Evolutionary conservation across 495 filamentous ascomycete species (phyloP), one percentile per base, ranked within the genome.

Genomic region (Hypomontagnella submonticulosa): DNA sequence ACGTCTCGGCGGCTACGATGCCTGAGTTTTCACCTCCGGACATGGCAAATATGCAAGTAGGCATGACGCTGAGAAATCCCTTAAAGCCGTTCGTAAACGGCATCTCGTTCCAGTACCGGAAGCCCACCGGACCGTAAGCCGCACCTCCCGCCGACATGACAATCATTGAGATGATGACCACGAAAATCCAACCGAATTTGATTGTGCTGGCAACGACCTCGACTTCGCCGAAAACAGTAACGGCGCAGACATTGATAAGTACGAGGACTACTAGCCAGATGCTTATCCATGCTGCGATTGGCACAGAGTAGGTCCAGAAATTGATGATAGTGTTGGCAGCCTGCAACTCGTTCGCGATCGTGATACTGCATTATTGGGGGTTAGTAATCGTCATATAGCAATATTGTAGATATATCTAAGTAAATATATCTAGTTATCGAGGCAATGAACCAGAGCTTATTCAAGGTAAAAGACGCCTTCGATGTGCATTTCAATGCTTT

Each of bases 211-310:
- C 89, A 65, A 81, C 74, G 69, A 89, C 89, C 67, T 88, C 87
- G 18, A 85, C 84, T 75, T 90, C 87, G 37, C 88, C 88, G 65
- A 86, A 89, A 42, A 85, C 77, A 4, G 76, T 71, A 9, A 90
- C 84, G 1, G 85, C 81, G 52, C 89, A 79, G 57, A 87, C 78
- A 61, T 90, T 89, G 41, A 89, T 54, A 2, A 87, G 76, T 67
- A 88, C 84, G 71, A 88, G 83, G 54, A 91, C 71, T 1, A 83
- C 78, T 59, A 90, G 86, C 74, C 88, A 90, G 47, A 84, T 85
- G 9, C 84, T 67, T 7, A 85, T 84, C 82, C 82, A 85, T 12
- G 74, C 80, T 27, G 80, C 85, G 30, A 78, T 71, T 34, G 74
- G 67, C 1, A 67, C 71, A 7, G 78, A 72, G 11, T 70, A 61